phyloP scores from a whole-genome alignment of 2,329 filamentous ascomycete genomes.

The Lojkania enalia region DNA sequence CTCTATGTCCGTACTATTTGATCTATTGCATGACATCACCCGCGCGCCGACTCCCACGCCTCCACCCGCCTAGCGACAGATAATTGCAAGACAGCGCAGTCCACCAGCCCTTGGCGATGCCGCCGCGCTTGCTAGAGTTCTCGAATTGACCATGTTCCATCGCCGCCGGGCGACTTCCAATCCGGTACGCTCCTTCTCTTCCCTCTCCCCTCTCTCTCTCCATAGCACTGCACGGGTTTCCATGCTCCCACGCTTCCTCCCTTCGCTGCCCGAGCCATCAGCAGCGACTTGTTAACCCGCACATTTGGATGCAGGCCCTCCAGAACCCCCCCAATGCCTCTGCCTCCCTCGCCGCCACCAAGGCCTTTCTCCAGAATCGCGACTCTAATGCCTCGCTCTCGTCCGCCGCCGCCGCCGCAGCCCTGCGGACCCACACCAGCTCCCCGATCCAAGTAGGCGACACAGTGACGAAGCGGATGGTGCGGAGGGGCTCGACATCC shows the following conservation, averaged over 20 bases:
- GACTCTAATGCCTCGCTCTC: conserved; percentile 70
- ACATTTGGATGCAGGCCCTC: conserved; percentile 33
- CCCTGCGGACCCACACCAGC: conserved; percentile 75
- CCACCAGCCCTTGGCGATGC: conserved; percentile 27
- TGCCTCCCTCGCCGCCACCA: conserved; percentile 77
- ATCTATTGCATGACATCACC: conserved; percentile 3
- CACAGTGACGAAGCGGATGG: conserved; percentile 84
- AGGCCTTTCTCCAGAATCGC: conserved; percentile 74
- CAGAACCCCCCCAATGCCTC: conserved; percentile 63
- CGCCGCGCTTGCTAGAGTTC: conserved; percentile 23
- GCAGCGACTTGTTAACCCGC: neutral
- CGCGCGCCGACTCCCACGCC: neutral
- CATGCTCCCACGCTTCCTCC: neutral
- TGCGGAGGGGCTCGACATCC: conserved; percentile 72
- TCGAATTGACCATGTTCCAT: conserved; percentile 39
- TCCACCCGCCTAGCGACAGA: neutral
- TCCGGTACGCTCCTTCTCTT: conserved; percentile 32
- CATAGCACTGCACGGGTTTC: neutral
- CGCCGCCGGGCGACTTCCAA: conserved; percentile 38
- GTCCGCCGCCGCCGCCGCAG: conserved; percentile 82
- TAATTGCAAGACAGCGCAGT: no score
- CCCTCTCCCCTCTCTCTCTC: conserved; percentile 1
- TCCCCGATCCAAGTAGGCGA: conserved; percentile 79
- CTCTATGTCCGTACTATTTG: neutral
- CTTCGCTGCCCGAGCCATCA: neutral